phyloP scores from a whole-genome alignment of 2,329 filamentous ascomycete species.

The Tolypocladium tropicale region DNA sequence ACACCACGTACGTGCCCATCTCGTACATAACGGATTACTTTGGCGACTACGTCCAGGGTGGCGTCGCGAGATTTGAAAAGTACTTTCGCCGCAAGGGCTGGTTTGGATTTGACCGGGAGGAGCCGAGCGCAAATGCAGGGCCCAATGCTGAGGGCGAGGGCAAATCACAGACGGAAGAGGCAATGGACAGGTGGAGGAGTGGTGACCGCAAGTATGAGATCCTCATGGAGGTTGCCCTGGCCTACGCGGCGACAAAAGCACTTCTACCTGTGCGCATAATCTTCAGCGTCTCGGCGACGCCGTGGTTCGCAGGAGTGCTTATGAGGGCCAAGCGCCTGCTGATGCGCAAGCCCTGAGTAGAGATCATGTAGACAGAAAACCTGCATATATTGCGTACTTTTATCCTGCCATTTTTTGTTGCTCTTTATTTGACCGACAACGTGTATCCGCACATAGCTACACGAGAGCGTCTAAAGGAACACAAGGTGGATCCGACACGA shows the following conservation, averaged over 20 bases:
- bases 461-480: neutral
- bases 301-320: constrained; percentile 73
- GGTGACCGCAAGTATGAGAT: constrained; percentile 41
- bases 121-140: constrained; percentile 4
- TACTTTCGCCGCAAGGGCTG: constrained; percentile 75
- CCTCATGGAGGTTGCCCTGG: constrained; percentile 67
- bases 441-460: neutral
- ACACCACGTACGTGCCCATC: constrained; percentile 61
- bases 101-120: constrained; percentile 51
- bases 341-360: constrained; percentile 14
- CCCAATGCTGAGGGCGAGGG: constrained; percentile 10
- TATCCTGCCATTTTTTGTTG: neutral
- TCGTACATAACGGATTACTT: constrained; percentile 38
- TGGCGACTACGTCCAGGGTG: constrained; percentile 43
- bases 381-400: neutral
- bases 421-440: neutral
- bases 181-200: constrained; percentile 24
- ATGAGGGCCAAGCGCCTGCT: constrained; percentile 28
- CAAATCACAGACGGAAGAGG: constrained; percentile 11
- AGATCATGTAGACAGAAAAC: neutral
- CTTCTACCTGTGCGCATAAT: constrained; percentile 68
- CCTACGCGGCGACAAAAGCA: constrained; percentile 84
- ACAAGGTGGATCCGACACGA: neutral
- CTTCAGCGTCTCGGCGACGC: constrained; percentile 77
- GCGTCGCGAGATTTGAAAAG: constrained; percentile 62